phyloP scores from a whole-genome alignment of 805 yeast species.

The Nakazawaea peltata region DNA sequence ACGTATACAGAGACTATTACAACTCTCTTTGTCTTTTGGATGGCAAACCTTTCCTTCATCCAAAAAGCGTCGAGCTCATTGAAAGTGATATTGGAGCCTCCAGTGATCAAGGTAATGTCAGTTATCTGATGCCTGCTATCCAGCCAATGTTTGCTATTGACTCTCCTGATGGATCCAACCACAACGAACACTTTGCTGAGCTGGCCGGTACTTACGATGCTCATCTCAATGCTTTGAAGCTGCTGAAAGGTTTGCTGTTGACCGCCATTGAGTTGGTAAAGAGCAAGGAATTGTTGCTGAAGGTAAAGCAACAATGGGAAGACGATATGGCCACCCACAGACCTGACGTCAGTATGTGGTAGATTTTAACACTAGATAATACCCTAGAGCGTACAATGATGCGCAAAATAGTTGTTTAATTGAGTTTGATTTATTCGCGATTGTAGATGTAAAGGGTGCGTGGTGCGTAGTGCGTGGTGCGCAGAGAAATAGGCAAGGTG shows the following conservation, averaged over 20 bases:
- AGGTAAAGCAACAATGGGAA: constrained; percentile 11
- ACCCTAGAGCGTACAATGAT: no score
- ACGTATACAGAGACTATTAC: constrained; percentile 13
- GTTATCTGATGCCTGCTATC: constrained; percentile 17
- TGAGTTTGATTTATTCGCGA: no score
- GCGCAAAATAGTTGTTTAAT: no score
- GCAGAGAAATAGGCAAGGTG: no score
- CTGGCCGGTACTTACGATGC: constrained; percentile 13
- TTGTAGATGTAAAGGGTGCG: no score
- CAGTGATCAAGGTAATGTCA: constrained; percentile 18
- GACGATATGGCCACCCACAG: constrained; percentile 12
- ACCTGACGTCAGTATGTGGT: constrained; percentile 5
- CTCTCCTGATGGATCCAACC: constrained; percentile 14
- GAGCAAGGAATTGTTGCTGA: constrained; percentile 10
- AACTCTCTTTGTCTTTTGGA: constrained; percentile 10
- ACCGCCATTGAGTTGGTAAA: constrained; percentile 14
- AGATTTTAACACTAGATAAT: not conserved
- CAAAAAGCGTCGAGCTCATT: constrained; percentile 11
- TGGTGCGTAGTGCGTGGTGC: no score
- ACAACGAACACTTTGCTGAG: constrained; percentile 15
- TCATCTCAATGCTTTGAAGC: constrained; percentile 13
- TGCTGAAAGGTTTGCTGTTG: constrained; percentile 15
- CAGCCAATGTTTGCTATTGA: constrained; percentile 16
- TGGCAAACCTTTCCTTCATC: constrained; percentile 3
- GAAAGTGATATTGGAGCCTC: constrained; percentile 15